Evolutionary conservation across 495 filamentous ascomycete genomes (phyloP).

Genomic region (Annulohypoxylon nitens): DNA sequence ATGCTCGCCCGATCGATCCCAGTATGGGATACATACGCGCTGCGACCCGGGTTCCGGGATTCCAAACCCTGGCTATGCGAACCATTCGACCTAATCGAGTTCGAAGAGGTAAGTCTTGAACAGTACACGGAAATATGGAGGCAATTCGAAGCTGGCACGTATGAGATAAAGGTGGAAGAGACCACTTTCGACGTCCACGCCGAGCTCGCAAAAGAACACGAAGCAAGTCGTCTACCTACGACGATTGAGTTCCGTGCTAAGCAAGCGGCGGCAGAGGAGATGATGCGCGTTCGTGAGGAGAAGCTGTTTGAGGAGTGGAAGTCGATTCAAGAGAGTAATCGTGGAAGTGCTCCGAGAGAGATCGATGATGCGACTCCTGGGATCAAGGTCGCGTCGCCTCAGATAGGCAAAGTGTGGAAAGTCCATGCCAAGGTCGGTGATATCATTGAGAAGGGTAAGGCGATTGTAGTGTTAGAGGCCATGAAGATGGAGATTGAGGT

Average conservation of each 20-base stretch:
- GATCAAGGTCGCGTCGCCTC: conserved; percentile 62
- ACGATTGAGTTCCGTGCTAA: conserved; percentile 26
- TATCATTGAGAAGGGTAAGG: conserved; percentile 50
- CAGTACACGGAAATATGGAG: conserved; percentile 60
- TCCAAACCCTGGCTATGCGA: conserved; percentile 68
- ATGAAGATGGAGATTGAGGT: conserved; percentile 68
- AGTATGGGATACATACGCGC: conserved; percentile 67
- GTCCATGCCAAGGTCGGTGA: conserved; percentile 62
- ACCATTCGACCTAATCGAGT: conserved; percentile 69
- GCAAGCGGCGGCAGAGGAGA: conserved; percentile 39
- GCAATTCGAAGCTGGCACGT: conserved; percentile 59
- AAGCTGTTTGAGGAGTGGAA: conserved; percentile 56
- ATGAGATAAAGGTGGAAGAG: conserved; percentile 27
- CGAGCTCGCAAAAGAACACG: conserved; percentile 26
- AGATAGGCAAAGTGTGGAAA: conserved; percentile 68
- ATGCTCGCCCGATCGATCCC: conserved; percentile 68
- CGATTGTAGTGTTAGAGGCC: conserved; percentile 63
- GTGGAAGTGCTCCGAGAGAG: conserved; percentile 5
- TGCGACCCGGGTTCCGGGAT: conserved; percentile 60
- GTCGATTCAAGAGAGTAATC: conserved; percentile 61
- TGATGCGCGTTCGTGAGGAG: conserved; percentile 58
- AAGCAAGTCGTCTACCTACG: conserved; percentile 3
- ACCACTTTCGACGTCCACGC: conserved; percentile 25
- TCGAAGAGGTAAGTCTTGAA: conserved; percentile 64
- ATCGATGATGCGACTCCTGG: conserved; percentile 10